Conservation (phyloP, 495 filamentous ascomycete genomes). For the Penicillium steckii region DNA sequence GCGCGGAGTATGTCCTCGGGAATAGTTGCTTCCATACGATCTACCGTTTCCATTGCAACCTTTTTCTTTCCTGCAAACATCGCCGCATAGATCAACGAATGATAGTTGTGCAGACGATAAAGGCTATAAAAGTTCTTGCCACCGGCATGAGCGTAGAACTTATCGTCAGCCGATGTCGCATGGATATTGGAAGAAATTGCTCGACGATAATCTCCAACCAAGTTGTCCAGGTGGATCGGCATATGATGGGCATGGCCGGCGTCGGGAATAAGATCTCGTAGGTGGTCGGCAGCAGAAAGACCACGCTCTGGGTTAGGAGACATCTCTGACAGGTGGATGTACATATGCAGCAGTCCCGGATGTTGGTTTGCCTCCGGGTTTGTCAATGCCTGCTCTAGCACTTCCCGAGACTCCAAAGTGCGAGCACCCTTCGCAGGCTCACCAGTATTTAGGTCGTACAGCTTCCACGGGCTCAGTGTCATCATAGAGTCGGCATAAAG, state of each 20-base stretch:
- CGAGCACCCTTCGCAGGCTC: constrained; percentile 50
- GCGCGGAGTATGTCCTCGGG: constrained; percentile 54
- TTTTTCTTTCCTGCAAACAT: constrained; percentile 59
- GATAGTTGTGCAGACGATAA: constrained; percentile 60
- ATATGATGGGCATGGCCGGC: constrained; percentile 65
- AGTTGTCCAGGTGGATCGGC: constrained; percentile 63
- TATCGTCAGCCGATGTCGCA: constrained; percentile 55
- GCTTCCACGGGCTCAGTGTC: constrained; percentile 65
- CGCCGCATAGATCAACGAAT: constrained; percentile 63
- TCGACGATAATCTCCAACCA: constrained; percentile 60
- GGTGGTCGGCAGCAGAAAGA: constrained; percentile 61
- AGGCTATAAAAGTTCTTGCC: constrained; percentile 60
- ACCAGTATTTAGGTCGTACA: constrained; percentile 63
- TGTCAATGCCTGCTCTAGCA: constrained; percentile 54
- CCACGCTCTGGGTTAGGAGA: constrained; percentile 58
- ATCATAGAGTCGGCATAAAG: constrained; percentile 66
- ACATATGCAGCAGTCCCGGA: constrained; percentile 65
- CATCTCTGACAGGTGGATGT: constrained; percentile 77
- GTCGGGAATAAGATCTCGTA: constrained; percentile 59
- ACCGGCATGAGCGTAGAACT: constrained; percentile 47
- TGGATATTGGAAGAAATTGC: constrained; percentile 56
- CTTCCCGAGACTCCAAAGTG: constrained; percentile 53
- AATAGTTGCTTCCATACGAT: constrained; percentile 49
- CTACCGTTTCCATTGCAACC: constrained; percentile 51
- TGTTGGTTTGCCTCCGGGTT: constrained; percentile 42